A percentile compares a stretch with the other conserved stretches of the same genome.
Conservation (phyloP, 2,329 filamentous ascomycete species). For the Spiromastix sp. region DNA sequence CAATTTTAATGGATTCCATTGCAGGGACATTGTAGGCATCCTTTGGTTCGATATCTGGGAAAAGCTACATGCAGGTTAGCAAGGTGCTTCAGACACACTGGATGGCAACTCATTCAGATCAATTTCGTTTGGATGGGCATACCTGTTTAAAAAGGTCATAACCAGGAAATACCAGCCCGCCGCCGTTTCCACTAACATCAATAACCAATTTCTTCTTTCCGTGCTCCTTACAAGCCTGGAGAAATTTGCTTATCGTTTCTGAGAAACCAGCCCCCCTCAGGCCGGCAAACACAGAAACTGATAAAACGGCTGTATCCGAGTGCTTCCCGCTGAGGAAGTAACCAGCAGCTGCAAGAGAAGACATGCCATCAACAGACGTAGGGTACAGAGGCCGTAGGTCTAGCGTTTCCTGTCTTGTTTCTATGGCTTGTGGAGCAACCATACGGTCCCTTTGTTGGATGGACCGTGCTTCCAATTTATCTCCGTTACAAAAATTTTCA, state of each 20-base stretch:
- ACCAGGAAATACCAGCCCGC: constrained; percentile 42
- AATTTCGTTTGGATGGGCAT: constrained; percentile 1
- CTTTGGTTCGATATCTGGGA: constrained; percentile 37
- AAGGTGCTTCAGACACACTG: too few species aligned
- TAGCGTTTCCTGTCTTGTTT: too few species aligned
- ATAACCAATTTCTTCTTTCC: constrained; percentile 54
- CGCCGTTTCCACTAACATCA: constrained; percentile 52
- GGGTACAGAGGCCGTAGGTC: constrained; percentile 23
- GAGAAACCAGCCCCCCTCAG: constrained; percentile 24
- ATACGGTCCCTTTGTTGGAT: too few species aligned
- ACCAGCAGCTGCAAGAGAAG: constrained; percentile 28
- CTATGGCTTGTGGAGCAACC: too few species aligned
- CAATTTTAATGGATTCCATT: constrained; percentile 28
- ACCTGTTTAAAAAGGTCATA: constrained; percentile 42
- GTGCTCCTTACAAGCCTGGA: constrained; percentile 34
- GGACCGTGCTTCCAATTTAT: too few species aligned
- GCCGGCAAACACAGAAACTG: constrained; percentile 29
- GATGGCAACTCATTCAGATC: too few species aligned
- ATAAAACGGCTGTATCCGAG: constrained; percentile 36
- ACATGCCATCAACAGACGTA: constrained; percentile 24
- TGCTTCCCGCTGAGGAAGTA: constrained; percentile 34
- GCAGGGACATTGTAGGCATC: constrained; percentile 39
- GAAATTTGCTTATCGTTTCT: constrained; percentile 32
- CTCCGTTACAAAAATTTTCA: constrained; percentile 24
- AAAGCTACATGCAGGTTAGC: too few species aligned